A percentile compares a stretch with the other conserved stretches of the same genome.
These are phyloP conservation scores for Begonia masoniana DNA, from an alignment of 306 rosid species.

Conservation along the genomic window DNA sequence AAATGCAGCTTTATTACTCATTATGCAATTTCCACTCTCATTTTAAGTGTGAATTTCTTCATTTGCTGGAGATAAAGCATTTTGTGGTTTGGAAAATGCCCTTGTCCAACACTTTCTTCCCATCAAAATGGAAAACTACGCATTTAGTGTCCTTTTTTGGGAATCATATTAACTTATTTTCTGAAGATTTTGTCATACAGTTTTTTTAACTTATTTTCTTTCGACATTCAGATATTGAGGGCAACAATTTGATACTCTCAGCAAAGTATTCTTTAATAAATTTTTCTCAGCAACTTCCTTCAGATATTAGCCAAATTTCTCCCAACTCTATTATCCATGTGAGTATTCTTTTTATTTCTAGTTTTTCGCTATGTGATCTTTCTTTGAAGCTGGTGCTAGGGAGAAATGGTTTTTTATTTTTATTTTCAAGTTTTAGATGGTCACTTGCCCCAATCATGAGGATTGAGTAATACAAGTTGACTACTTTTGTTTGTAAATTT, in stretches of 20 bases:
- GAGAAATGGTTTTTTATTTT: not conserved
- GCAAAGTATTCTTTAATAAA: constrained; percentile 74
- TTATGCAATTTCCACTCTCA: no score
- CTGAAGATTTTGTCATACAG: not conserved
- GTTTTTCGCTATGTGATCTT: not conserved
- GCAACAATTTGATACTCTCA: constrained; percentile 59
- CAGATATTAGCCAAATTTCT: constrained; percentile 50
- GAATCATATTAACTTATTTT: not conserved
- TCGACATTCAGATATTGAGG: constrained; percentile 33
- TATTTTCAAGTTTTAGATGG: constrained; percentile 1
- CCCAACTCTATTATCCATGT: constrained; percentile 70
- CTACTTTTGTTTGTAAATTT: constrained; percentile 6
- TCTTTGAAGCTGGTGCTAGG: not conserved
- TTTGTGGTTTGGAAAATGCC: no score
- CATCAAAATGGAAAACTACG: no score
- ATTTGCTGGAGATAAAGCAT: no score
- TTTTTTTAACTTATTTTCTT: not conserved
- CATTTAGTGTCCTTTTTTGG: not conserved
- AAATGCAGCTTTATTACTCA: no score
- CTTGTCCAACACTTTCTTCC: no score
- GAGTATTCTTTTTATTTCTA: constrained; percentile 13
- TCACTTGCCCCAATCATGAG: not conserved
- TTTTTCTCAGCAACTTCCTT: constrained; percentile 53
- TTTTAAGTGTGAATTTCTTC: no score
- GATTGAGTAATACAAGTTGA: not conserved